Evolutionary conservation across 1,284 basidiomycete genomes (phyloP), one percentile per base, ranked within the genome.

Genomic region (Cerioporus squamosus): DNA sequence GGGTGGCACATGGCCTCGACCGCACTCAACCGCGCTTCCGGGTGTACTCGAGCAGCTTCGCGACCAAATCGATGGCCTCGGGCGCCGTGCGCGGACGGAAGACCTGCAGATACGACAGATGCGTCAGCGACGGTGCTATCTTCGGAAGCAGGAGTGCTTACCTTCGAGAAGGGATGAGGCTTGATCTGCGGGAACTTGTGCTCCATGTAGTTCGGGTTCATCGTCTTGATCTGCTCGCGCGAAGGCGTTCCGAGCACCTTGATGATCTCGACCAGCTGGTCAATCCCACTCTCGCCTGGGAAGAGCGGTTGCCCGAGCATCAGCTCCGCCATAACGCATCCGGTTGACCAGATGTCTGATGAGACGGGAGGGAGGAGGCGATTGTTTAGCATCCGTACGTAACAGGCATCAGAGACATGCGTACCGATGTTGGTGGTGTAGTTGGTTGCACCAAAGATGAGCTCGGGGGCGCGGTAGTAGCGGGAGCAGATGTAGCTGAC

Each of bases 171-270:
- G 1, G 94, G 94, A 73, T 97, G 94, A 39, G 96, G 95, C 75
- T 97, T 97, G 82, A 99, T 99, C 78, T 99, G 97, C 8, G 97
- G 97, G 84, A 99, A 99, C 78, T 98, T 98, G 87, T 99, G 97
- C 76, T 99, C 97, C 97, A 99, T 99, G 80, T 99, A 99, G 80
- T 97, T 97, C 51, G 97, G 97, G 79, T 99, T 99, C 97, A 99
- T 99, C 67, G 97, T 98, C 90, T 98, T 98, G 86, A 99, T 99
- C 78, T 99, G 97, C 74, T 99, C 97, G 68, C 97, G 84, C 58
- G 97, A 97, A 0, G 97, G 97, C 22, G 97, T 99, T 20, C 97
- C 97, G 61, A 99, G 87, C 44, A 99, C 95, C 79, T 99, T 99
- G 90, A 99, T 99, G 72, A 99, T 99, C 80, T 99, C 97, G 50